Evolutionary conservation across 176 grass and related monocot species (phyloP).

Genomic region (Pontederia crassipes): DNA sequence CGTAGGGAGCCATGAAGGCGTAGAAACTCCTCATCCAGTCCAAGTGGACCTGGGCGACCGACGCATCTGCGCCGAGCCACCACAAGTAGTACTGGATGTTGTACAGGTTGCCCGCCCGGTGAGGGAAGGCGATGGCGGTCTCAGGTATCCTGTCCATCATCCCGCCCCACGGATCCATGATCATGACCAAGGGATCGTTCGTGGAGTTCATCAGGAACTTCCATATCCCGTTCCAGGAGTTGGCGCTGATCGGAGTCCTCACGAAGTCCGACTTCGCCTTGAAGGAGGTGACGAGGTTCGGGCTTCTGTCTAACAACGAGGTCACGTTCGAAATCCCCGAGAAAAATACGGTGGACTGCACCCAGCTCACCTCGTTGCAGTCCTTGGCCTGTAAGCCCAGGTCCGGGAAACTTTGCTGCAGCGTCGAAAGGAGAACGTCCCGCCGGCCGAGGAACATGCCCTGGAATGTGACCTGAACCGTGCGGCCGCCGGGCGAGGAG

Average conservation of each 20-base stretch:
- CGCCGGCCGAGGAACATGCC: background rate
- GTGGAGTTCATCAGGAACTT: slow-evolving; percentile 1
- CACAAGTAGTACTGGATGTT: slow-evolving; percentile 33
- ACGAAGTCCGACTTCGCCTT: slow-evolving; percentile 52
- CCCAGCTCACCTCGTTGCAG: slow-evolving; percentile 53
- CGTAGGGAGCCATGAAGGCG: slow-evolving; percentile 24
- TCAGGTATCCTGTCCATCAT: slow-evolving; percentile 28
- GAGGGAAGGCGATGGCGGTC: slow-evolving; percentile 40
- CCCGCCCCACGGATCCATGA: slow-evolving; percentile 43
- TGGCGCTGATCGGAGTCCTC: too few species aligned
- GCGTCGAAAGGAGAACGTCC: background rate
- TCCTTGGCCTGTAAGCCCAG: slow-evolving; percentile 21
- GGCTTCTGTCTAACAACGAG: slow-evolving; percentile 31
- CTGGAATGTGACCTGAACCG: too few species aligned
- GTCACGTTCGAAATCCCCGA: slow-evolving; percentile 24
- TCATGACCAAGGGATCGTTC: slow-evolving; percentile 20
- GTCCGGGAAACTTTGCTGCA: slow-evolving; percentile 31
- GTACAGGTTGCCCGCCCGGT: slow-evolving; percentile 39
- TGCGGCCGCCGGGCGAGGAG: background rate
- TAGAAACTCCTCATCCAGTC: slow-evolving; percentile 38
- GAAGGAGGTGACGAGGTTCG: slow-evolving; percentile 15
- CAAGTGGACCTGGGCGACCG: slow-evolving; percentile 6
- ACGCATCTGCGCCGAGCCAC: slow-evolving; percentile 16
- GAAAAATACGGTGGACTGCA: slow-evolving; percentile 35
- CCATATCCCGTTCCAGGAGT: background rate